phyloP scores from a whole-genome alignment of 2,329 filamentous ascomycete genomes.

The Alternaria gaisen region DNA sequence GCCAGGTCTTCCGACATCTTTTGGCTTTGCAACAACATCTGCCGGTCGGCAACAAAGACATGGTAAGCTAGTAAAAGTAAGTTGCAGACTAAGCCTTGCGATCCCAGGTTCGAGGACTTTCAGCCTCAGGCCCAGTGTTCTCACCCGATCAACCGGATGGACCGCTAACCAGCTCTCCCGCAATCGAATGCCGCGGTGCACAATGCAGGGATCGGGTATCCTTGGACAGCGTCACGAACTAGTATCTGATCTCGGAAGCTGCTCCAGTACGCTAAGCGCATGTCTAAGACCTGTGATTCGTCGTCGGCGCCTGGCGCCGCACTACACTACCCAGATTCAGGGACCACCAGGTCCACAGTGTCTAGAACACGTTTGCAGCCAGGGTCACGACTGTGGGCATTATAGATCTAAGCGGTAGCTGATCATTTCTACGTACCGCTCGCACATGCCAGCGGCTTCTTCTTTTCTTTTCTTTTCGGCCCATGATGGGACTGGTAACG shows the following conservation, averaged over 20 bases:
- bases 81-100: slow-evolving; percentile 4
- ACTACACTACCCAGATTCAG: not conserved
- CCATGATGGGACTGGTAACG: not conserved
- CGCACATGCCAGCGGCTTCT: slow-evolving; percentile 3
- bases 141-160: slow-evolving; percentile 1
- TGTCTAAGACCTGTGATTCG: not conserved
- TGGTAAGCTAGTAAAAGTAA: not conserved
- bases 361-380: not conserved
- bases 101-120: not conserved
- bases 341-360: not conserved
- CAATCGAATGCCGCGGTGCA: slow-evolving; percentile 1
- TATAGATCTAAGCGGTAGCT: not conserved
- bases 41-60: not conserved
- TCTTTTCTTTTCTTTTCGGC: slow-evolving; percentile 1
- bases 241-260: not conserved
- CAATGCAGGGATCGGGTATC: not conserved
- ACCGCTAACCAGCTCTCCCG: slow-evolving; percentile 5
- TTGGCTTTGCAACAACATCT: not conserved
- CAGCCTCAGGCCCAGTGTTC: slow-evolving; percentile 1
- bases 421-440: not conserved
- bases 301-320: not conserved
- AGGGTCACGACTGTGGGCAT: not conserved
- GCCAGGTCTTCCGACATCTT: not conserved
- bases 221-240: not conserved
- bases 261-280: not conserved